Evolutionary conservation across 2,329 filamentous ascomycete species (phyloP).

Genomic region (Botrytis fragariae): DNA sequence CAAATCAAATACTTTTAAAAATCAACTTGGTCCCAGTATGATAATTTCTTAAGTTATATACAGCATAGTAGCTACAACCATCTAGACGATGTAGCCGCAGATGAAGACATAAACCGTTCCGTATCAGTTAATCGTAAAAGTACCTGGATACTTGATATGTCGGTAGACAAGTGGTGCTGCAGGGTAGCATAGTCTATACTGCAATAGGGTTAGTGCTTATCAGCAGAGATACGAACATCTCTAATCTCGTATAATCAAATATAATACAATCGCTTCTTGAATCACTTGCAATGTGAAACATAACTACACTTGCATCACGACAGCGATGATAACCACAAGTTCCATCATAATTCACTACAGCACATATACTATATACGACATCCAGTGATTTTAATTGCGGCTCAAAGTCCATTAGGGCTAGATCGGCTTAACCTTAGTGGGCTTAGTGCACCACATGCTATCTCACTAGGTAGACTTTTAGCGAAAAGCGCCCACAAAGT

Average conservation of each 20-base stretch:
- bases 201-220: not conserved
- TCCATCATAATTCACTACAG: not conserved
- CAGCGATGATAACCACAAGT: not conserved
- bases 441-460: not conserved
- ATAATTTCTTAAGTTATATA: not conserved
- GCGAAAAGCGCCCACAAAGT: not conserved
- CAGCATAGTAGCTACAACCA: not conserved
- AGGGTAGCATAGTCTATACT: not conserved
- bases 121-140: not conserved
- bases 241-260: not conserved
- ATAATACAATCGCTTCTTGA: not conserved
- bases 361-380: too few relatives aligned
- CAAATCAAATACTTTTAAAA: not conserved
- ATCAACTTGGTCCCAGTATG: not conserved
- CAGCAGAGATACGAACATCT: not conserved
- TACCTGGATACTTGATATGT: not conserved
- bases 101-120: not conserved
- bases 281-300: not conserved
- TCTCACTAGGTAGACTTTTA: not conserved
- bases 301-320: not conserved
- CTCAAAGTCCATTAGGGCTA: not conserved
- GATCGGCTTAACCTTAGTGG: conserved; percentile 1
- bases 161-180: not conserved
- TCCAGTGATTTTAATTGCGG: not conserved
- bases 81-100: not conserved